phyloP scores from a whole-genome alignment of 495 filamentous ascomycete species.

The Hypoxylon cercidicola region DNA sequence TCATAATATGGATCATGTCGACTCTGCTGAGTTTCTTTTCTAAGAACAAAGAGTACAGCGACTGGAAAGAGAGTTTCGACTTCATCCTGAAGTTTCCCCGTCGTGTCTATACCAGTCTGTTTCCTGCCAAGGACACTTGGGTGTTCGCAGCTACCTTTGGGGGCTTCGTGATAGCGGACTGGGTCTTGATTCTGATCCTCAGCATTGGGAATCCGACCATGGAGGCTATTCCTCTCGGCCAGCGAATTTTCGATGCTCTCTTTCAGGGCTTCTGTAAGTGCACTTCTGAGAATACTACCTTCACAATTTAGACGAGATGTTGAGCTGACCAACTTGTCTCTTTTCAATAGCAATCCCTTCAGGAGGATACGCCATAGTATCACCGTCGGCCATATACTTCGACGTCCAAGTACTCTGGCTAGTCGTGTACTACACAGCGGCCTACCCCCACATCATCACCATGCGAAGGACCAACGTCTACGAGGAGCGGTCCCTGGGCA shows the following conservation, averaged over 20 bases:
- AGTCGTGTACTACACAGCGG: conserved; percentile 81
- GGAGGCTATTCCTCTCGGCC: conserved; percentile 61
- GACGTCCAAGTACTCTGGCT: conserved; percentile 77
- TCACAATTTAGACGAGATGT: not conserved
- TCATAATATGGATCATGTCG: conserved; percentile 73
- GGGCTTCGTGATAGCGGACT: conserved; percentile 75
- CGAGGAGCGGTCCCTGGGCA: conserved; percentile 67
- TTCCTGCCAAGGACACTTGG: conserved; percentile 76
- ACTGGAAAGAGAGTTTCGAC: conserved; percentile 65
- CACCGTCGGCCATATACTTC: conserved; percentile 71
- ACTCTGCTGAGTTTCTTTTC: conserved; percentile 49
- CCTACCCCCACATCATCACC: conserved; percentile 73
- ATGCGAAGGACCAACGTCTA: conserved; percentile 66
- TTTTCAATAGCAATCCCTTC: conserved; percentile 66
- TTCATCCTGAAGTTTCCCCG: conserved; percentile 78
- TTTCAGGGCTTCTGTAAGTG: conserved; percentile 71
- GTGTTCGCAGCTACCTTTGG: conserved; percentile 73
- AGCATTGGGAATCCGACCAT: conserved; percentile 73
- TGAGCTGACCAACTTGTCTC: conserved; percentile 12
- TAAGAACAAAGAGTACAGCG: conserved; percentile 44
- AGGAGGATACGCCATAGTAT: conserved; percentile 81
- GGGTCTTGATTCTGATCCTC: conserved; percentile 75
- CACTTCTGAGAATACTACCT: not conserved
- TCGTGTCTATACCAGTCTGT: conserved; percentile 79
- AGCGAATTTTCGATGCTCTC: conserved; percentile 73